Percentiles rank a stretch among this genome's conserved stretches.
Evolutionary conservation across 345 rosid genomes (phyloP).

Genomic region (Excoecaria agallocha): DNA sequence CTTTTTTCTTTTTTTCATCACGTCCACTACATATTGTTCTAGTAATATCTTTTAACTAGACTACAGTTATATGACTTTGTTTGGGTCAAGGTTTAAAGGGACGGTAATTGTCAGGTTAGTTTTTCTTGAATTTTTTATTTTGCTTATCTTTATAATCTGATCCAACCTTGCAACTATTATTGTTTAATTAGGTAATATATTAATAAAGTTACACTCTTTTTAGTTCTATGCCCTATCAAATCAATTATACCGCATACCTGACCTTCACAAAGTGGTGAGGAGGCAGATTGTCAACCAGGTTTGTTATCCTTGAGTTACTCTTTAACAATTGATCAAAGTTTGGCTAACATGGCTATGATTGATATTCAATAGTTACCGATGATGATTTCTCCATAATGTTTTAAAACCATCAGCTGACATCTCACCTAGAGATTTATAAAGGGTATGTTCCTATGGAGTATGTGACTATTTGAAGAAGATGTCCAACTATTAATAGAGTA

Average conservation of each 20-base stretch:
- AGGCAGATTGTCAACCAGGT: too few species aligned
- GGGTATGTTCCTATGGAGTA: conserved; percentile 88
- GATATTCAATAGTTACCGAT: conserved; percentile 9
- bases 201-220: conserved; percentile 12
- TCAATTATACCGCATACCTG: conserved; percentile 60
- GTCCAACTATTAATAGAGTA: conserved; percentile 47
- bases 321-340: too few species aligned
- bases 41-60: too few species aligned
- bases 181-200: not conserved
- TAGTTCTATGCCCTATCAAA: conserved; percentile 82
- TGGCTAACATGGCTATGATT: too few species aligned
- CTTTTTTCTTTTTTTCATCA: too few species aligned
- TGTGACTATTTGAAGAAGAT: conserved; percentile 66
- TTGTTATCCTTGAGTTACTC: too few species aligned
- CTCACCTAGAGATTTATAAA: conserved; percentile 56
- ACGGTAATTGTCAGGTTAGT: conserved; percentile 78
- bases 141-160: not conserved
- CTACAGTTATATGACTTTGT: too few species aligned
- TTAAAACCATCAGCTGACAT: conserved; percentile 50
- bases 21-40: too few species aligned
- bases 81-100: conserved; percentile 78
- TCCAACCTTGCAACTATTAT: not conserved
- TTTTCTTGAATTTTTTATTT: conserved; percentile 7
- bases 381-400: conserved; percentile 11
- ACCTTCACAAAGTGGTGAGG: too few species aligned